Evolutionary conservation across 306 rosid genomes (phyloP).

Genomic region (Dryas octopetala): DNA sequence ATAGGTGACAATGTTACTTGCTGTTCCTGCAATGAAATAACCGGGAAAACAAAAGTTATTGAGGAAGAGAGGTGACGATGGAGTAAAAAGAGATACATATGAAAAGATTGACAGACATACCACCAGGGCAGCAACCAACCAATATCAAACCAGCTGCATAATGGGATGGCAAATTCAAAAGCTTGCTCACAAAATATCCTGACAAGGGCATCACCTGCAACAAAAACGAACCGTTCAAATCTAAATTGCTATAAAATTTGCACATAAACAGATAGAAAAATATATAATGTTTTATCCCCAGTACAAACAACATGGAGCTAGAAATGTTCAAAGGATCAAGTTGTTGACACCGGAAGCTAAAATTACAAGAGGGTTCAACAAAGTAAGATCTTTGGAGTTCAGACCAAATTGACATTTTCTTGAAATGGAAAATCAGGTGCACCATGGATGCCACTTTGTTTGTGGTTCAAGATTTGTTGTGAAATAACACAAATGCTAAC

Average conservation of each 20-base stretch:
- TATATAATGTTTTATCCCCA: neutral
- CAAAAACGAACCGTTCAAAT: neutral
- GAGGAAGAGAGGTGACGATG: neutral
- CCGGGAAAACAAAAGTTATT: neutral
- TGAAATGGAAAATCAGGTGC: neutral
- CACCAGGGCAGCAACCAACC: slow-evolving; percentile 86
- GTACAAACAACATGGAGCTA: neutral
- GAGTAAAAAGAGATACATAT: neutral
- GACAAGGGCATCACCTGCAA: slow-evolving; percentile 89
- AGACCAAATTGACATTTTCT: neutral
- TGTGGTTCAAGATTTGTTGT: neutral
- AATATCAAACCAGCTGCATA: slow-evolving; percentile 89
- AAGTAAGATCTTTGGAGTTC: neutral
- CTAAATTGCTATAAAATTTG: neutral
- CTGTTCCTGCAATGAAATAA: slow-evolving; percentile 71
- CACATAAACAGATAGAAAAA: neutral
- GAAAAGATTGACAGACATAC: slow-evolving; percentile 38
- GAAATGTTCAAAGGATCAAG: neutral
- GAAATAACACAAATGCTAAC: neutral
- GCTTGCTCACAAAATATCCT: slow-evolving; percentile 69
- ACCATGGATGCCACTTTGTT: too few species aligned
- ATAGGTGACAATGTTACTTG: slow-evolving; percentile 84
- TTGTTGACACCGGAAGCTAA: neutral
- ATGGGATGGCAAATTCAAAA: slow-evolving; percentile 70
- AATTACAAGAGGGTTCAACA: neutral